Base-by-base conservation (phyloP, 208 protist genomes). In the Trypanosoma melophagium region DNA sequence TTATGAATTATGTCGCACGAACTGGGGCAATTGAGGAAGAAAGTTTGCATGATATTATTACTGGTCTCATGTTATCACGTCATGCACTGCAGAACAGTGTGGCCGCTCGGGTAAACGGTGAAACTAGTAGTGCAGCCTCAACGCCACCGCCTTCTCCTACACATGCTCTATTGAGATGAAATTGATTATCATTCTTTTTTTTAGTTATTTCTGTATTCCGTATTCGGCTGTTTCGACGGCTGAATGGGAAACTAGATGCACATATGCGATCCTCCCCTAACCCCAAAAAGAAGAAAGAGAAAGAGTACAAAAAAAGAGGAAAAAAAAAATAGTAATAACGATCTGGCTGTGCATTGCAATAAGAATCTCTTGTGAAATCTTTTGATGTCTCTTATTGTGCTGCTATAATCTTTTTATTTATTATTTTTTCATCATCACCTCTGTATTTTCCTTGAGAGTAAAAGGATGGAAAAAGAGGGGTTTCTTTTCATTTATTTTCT, bases 31-130 rank as follows among this genome's bases (percentile, higher is more conserved):
- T 92, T 22, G 71, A 79, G 22, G 65, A 59, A 22, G 81, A 84
- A 42, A 81, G 65, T 12, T 65, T 84, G 14, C 61, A 66, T 28
- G 81, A 90, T 60, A 80, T 92, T 45, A 19, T 85, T 31, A 69
- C 76, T 21, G 83, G 86, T 10, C 69, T 92, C 8, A 57, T 73
- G 22, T 84, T 88, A 24, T 64, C 76, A n/a, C 67, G 74, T 3
- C 70, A 75, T 3, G 83, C 83, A 1, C 57, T 92, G 52, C 45
- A 81, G 19, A 69, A 86, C 56, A 62, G 76, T 22, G 50, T 47
- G 21, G 21, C 31, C 44, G 52, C 25, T 74, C 17, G 58, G 16
- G 10, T n/a, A 47, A 8, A 8, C 9, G 35, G 28, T 19, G 9
- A 54, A 14, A 28, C 0, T 1, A 10, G 7, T 8, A 35, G 28